phyloP scores from a whole-genome alignment of 306 rosid genomes.

The Glycyrrhiza uralensis region DNA sequence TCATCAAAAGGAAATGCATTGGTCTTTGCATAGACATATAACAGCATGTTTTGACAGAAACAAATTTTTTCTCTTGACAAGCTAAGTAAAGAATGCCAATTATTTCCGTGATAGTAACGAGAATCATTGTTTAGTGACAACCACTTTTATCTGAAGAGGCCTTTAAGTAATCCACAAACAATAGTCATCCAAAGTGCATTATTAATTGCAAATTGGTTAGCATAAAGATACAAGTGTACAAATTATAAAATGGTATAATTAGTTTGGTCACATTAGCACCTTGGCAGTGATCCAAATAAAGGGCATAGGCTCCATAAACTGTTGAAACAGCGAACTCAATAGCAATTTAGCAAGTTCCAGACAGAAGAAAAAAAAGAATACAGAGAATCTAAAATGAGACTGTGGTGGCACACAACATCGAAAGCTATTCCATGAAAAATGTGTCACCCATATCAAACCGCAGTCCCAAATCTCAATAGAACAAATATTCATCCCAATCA shows the following conservation, averaged over 20 bases:
- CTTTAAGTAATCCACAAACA: neutral
- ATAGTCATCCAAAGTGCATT: neutral
- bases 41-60: neutral
- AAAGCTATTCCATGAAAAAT: neutral
- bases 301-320: neutral
- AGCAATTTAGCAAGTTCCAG: neutral
- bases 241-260: neutral
- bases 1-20: conserved; percentile 16
- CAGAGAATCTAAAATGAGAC: neutral
- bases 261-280: neutral
- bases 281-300: neutral
- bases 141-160: neutral
- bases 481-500: neutral
- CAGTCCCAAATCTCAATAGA: neutral
- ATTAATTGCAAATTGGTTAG: neutral
- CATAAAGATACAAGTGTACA: neutral
- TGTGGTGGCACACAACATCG: neutral
- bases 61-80: neutral
- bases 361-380: neutral
- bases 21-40: neutral
- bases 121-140: neutral
- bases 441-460: neutral
- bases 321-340: neutral
- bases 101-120: neutral
- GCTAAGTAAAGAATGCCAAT: neutral